Conservation (phyloP, 805 yeast species). For the Candida orba region DNA sequence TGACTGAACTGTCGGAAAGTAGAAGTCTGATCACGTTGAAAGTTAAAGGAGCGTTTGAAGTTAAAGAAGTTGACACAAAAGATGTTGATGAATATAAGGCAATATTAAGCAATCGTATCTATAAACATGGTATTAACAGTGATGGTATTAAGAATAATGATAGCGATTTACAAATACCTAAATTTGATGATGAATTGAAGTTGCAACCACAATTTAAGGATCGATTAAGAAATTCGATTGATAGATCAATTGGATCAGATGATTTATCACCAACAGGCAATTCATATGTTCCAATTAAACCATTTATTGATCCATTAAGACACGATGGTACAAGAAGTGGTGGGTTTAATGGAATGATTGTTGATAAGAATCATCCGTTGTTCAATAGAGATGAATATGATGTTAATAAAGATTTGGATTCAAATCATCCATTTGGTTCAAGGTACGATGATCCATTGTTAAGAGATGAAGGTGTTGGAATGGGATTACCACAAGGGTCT, state of each 20-base stretch:
- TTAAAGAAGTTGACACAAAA: neutral
- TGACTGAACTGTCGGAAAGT: neutral
- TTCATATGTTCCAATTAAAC: constrained; percentile 36
- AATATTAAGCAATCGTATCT: neutral
- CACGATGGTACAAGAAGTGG: neutral
- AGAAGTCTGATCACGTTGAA: neutral
- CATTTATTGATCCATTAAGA: constrained; percentile 36
- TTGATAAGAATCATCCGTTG: constrained; percentile 44
- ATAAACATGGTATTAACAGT: neutral
- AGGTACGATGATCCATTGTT: constrained; percentile 5
- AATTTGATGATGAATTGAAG: constrained; percentile 48
- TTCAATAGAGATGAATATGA: constrained; percentile 22
- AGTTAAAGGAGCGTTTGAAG: neutral
- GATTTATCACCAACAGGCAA: constrained; percentile 46
- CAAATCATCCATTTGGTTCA: constrained; percentile 2
- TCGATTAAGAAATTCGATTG: constrained; percentile 13
- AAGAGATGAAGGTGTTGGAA: constrained; percentile 5
- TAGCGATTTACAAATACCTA: no score
- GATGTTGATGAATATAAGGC: neutral
- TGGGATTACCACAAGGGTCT: constrained; percentile 8
- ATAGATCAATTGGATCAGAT: constrained; percentile 35
- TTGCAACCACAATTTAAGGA: constrained; percentile 9
- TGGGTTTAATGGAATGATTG: constrained; percentile 45
- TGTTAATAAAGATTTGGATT: neutral
- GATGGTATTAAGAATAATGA: no score